Evolutionary conservation across 2,329 filamentous ascomycete genomes (phyloP).

Genomic region (Clarireedia hainanense): DNA sequence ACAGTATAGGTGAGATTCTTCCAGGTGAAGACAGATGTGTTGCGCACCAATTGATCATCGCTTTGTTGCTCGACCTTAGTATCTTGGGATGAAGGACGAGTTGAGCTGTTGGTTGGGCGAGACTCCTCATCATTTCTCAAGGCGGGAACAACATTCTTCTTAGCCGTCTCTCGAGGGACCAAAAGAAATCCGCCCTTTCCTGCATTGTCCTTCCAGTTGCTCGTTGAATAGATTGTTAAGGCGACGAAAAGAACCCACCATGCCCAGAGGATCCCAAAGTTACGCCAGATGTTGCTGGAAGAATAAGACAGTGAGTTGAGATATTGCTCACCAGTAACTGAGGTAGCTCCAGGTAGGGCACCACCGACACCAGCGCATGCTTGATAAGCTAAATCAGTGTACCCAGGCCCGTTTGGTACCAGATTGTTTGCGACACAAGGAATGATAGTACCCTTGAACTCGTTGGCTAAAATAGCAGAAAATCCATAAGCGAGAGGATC

Average conservation of each 20-base stretch:
- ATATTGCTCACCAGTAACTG: slow-evolving; percentile 50
- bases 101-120: slow-evolving; percentile 9
- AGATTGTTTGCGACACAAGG: slow-evolving; percentile 42
- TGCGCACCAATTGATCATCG: slow-evolving; percentile 44
- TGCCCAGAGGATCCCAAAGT: slow-evolving; percentile 53
- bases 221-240: slow-evolving; percentile 50
- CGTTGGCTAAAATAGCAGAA: slow-evolving; percentile 60
- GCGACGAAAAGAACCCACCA: slow-evolving; percentile 54
- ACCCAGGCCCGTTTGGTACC: slow-evolving; percentile 43
- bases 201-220: slow-evolving; percentile 45
- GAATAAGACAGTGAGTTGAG: slow-evolving; percentile 46
- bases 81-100: slow-evolving; percentile 14
- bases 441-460: slow-evolving; percentile 53
- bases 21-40: slow-evolving; percentile 67
- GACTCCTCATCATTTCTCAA: slow-evolving; percentile 41
- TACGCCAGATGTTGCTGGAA: slow-evolving; percentile 47
- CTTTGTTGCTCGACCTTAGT: slow-evolving; percentile 28
- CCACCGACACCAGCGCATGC: slow-evolving; percentile 53
- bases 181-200: slow-evolving; percentile 48
- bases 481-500: slow-evolving; percentile 64
- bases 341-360: slow-evolving; percentile 40
- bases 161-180: slow-evolving; percentile 52
- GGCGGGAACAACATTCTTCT: slow-evolving; percentile 30
- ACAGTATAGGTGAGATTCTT: slow-evolving; percentile 63
- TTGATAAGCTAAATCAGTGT: slow-evolving; percentile 35